A percentile compares a stretch with the other conserved stretches of the same genome.
phyloP scores from a whole-genome alignment of 257 asterid species.

The Oldenlandia corymbosa region DNA sequence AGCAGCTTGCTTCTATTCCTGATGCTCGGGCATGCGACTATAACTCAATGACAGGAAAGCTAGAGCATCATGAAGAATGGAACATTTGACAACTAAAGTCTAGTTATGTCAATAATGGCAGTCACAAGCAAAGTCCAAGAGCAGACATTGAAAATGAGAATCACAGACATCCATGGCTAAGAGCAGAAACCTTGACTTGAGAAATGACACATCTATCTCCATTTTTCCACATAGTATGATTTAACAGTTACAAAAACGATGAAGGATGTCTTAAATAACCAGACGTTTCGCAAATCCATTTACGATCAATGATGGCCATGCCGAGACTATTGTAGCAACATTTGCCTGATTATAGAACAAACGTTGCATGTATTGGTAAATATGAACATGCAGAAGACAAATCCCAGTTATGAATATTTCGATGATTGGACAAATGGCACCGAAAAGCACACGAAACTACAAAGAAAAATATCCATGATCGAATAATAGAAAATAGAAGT shows the following conservation, averaged over 20 bases:
- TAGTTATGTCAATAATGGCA: too few relatives aligned
- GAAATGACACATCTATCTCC: background rate
- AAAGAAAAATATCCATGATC: constrained; percentile 13
- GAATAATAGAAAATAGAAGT: constrained; percentile 12
- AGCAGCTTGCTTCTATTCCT: too few relatives aligned
- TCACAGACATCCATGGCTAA: background rate
- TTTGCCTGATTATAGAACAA: background rate
- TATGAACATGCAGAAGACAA: constrained; percentile 1
- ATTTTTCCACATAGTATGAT: background rate
- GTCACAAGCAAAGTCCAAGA: too few relatives aligned
- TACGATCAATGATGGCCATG: background rate
- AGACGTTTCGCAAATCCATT: background rate
- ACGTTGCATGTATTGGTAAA: background rate
- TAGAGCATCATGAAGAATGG: background rate
- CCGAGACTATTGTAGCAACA: background rate
- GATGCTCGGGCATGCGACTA: too few relatives aligned
- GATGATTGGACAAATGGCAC: constrained; percentile 20
- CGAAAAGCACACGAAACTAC: constrained; percentile 12
- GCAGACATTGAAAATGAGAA: background rate
- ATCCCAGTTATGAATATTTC: constrained; percentile 28
- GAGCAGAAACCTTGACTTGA: background rate
- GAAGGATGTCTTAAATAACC: too few relatives aligned
- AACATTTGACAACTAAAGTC: too few relatives aligned
- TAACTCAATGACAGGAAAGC: too few relatives aligned
- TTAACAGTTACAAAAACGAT: background rate